Evolutionary conservation across 805 yeast genomes (phyloP), one percentile per base, ranked within the genome.

Genomic region (Ogataea paradorogensis): DNA sequence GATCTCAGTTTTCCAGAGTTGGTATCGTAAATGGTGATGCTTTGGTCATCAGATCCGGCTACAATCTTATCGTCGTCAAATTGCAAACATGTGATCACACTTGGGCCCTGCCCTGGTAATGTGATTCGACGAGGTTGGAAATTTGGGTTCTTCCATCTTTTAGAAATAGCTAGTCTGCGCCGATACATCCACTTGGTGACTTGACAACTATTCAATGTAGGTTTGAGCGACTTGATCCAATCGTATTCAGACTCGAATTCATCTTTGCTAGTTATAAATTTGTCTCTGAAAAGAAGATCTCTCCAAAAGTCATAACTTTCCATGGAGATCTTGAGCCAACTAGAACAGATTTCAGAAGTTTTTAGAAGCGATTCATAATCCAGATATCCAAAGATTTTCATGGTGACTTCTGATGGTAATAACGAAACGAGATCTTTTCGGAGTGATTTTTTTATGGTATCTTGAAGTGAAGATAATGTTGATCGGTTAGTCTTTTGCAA

Each of bases 21-120:
- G 1, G 96, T 80, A 48, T 83, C 82, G 62, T 86, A 88, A 7
- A 93, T 80, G 47, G 86, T 81, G 46, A 93, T 86, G 58, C 78
- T 75, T 46, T 77, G 78, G 49, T 88, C 96, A 53, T 90, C 97
- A 1, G 95, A 89, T 22, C 96, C 96, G 2, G 96, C 89, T 42
- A 91, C 84, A 38, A 93, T 84, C 55, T 81, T 82, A 48, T 89
- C 90, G 34, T 84, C 88, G 58, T 90, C 97, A 61, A 89, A 88
- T 61, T 90, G 96, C 45, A 93, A 68, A 56, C 98, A 93, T 1
- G 99, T 93, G 2, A 93, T 93, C n/a, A 91, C 95, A 53, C 81
- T 81, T 20, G 77, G 39, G 40, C 87, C 87, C 53, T 81, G 88
- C 5, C 86, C 87, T 10, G 76, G 71, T 8, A 83, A 71, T 11